These are phyloP conservation scores for Dryadomyces quercivorus DNA, from an alignment of 2,329 filamentous ascomycete species.

Conservation along the genomic window DNA sequence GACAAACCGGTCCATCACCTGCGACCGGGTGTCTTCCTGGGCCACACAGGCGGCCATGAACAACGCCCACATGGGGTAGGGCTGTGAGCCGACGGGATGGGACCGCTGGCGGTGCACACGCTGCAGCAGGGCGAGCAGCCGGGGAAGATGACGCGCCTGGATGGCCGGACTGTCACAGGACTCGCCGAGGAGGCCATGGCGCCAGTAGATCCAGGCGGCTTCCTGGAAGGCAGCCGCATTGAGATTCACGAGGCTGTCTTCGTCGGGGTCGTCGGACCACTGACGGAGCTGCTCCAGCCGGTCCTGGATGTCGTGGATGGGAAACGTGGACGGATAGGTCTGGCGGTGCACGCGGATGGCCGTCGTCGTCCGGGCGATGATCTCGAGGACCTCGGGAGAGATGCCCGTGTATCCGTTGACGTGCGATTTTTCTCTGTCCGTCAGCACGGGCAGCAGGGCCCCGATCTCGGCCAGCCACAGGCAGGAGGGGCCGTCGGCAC, in stretches of 20 bases:
- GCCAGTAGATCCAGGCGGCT: constrained; percentile 3
- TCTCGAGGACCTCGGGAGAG: constrained; percentile 2
- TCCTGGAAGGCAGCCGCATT: constrained; percentile 1
- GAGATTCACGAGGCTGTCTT: background rate
- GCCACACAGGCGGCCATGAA: constrained; percentile 5
- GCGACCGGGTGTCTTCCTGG: constrained; percentile 1
- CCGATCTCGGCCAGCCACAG: background rate
- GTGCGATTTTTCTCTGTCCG: background rate
- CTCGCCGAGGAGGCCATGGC: background rate
- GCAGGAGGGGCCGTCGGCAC: background rate
- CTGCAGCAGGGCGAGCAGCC: background rate
- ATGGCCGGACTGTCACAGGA: constrained; percentile 1
- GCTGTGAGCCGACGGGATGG: constrained; percentile 3
- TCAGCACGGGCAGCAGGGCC: background rate
- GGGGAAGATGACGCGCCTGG: background rate
- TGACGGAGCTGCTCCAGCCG: background rate
- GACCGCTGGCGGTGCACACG: background rate
- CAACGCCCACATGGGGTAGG: constrained; percentile 5
- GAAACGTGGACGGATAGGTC: background rate
- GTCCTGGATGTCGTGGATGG: background rate
- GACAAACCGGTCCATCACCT: background rate
- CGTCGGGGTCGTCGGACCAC: constrained; percentile 4
- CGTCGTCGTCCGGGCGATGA: background rate
- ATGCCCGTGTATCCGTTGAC: constrained; percentile 4
- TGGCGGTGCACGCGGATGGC: background rate